Evolutionary conservation across 2,329 filamentous ascomycete species (phyloP), one percentile per base, ranked within the genome.

Genomic region (Penicillium sp.): DNA sequence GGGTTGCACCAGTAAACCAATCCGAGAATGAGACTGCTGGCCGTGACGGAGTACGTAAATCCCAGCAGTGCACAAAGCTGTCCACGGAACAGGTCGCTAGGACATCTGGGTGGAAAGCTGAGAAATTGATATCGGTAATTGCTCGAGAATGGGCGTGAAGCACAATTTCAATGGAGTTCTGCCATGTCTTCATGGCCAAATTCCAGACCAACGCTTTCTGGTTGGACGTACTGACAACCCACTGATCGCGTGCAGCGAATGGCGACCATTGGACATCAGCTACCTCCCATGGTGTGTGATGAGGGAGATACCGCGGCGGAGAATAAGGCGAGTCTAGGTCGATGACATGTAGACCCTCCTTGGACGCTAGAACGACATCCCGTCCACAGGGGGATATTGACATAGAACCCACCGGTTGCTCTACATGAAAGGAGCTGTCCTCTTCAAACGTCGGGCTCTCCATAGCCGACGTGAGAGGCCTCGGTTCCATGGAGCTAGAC

Each of bases 221-320:
- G 72, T 97, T 97, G 19, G 92, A 93, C 0, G 92, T 96, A 58
- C 91, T 96, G 36, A 91, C 90, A 19, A 97, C 89, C 92, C 93
- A 97, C 68, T 92, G 92, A 72, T 96, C 90, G 47, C 92, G 85
- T 21, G 84, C 86, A 13, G 92, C 90, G 72, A 97, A 96, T 0
- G 93, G 93, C 11, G 91, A 96, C 93, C 93, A 97, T 75, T 97
- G 93, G 31, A 96, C 92, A 74, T 97, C 93, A 11, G 93, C 92
- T 5, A 96, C 92, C 50, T 96, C 87, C 91, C 92, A 97, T n/a
- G 91, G 89, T 43, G 91, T 87, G 54, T 91, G 89, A 75, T 96
- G 91, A 60, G 89, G 89, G 65, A 97, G 82, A 67, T 92, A 88
- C 19, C 92, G 88, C 19, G 93, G 93, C 10, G 89, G 88, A 58